phyloP scores from a whole-genome alignment of 768 basidiomycete species.

The Xanthoconium stramineum region DNA sequence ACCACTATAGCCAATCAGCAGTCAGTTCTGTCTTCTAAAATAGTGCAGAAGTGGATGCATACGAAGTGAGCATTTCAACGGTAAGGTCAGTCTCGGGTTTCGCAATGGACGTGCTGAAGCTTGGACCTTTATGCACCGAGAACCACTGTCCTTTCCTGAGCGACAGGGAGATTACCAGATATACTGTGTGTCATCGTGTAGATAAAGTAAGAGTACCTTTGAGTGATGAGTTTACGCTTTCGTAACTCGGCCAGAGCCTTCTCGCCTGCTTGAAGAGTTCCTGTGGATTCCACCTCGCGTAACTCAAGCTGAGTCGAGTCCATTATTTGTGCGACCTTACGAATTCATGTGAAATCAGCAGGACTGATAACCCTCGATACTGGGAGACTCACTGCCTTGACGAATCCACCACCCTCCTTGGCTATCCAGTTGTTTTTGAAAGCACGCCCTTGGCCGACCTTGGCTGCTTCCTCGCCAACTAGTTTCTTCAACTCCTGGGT shows the following conservation, averaged over 20 bases:
- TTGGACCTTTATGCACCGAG: constrained; percentile 76
- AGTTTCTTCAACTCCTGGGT: constrained; percentile 64
- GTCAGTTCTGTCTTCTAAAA: neutral
- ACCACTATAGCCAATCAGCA: constrained; percentile 50
- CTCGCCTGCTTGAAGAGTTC: constrained; percentile 71
- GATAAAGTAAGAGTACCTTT: constrained; percentile 51
- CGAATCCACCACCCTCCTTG: constrained; percentile 85
- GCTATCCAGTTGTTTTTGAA: constrained; percentile 98
- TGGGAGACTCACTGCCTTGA: constrained; percentile 66
- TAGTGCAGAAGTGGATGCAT: constrained; percentile 22
- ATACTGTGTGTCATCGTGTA: constrained; percentile 1
- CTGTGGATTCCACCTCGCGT: constrained; percentile 67
- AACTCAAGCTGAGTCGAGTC: constrained; percentile 78
- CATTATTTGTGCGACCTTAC: constrained; percentile 60
- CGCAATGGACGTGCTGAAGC: constrained; percentile 86
- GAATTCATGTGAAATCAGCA: constrained; percentile 3
- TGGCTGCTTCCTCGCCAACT: constrained; percentile 85
- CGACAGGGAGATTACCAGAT: neutral
- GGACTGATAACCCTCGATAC: neutral
- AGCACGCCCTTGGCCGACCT: constrained; percentile 91
- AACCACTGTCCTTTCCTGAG: constrained; percentile 94
- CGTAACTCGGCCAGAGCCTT: constrained; percentile 81
- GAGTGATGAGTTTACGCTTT: constrained; percentile 85
- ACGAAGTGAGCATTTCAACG: constrained; percentile 93
- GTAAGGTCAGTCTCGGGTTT: constrained; percentile 97